Conservation (phyloP, 352 stramenopile species). For the Blastocystis sp. region DNA sequence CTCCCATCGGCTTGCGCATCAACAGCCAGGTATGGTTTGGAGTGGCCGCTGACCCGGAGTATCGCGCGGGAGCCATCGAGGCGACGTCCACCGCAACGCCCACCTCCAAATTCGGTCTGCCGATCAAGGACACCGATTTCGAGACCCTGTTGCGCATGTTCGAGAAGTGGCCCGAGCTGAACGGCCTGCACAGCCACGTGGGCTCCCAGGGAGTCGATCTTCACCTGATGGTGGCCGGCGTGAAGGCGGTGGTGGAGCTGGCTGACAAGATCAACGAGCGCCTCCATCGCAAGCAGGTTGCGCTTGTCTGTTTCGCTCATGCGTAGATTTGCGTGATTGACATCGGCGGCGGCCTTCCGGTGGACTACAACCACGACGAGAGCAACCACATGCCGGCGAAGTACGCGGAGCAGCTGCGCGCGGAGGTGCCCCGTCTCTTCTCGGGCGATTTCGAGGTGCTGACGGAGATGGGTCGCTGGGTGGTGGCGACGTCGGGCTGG, state of each 20-base stretch:
- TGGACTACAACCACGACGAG: constrained; percentile 82
- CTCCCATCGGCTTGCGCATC: constrained; percentile 82
- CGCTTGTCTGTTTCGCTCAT: constrained; percentile 71
- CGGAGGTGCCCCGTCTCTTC: constrained; percentile 80
- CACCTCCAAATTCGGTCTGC: constrained; percentile 86
- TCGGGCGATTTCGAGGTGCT: constrained; percentile 80
- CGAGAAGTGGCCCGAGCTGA: constrained; percentile 79
- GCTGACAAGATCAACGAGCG: constrained; percentile 78
- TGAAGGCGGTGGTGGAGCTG: constrained; percentile 78
- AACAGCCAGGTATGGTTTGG: constrained; percentile 79
- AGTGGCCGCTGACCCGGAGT: not conserved
- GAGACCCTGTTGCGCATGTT: constrained; percentile 70
- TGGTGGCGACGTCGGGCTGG: constrained; percentile 83
- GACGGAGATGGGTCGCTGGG: constrained; percentile 84
- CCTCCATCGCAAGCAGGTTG: constrained; percentile 30
- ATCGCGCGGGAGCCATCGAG: constrained; percentile 80
- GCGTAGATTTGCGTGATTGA: constrained; percentile 81
- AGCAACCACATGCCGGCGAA: constrained; percentile 70
- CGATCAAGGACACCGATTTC: constrained; percentile 70
- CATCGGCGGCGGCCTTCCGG: constrained; percentile 85
- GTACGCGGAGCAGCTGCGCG: constrained; percentile 78
- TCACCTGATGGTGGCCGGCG: constrained; percentile 80
- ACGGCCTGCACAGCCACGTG: constrained; percentile 84
- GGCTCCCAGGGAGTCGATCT: constrained; percentile 77
- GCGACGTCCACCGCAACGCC: constrained; percentile 81